Conservation (phyloP, 768 basidiomycete genomes). For the Vararia minispora region DNA sequence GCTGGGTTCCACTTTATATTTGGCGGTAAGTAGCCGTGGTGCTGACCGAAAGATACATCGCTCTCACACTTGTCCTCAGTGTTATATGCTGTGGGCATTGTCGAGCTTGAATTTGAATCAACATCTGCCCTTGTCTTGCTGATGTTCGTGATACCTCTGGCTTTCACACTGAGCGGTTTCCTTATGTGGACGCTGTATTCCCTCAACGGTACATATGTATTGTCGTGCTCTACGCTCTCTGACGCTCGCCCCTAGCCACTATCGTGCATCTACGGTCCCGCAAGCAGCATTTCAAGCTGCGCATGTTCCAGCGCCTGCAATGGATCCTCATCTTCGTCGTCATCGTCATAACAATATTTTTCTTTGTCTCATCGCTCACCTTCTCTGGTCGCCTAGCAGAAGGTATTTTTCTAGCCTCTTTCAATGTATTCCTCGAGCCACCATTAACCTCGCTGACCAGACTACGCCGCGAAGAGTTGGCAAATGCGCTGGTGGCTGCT, state of each 20-base stretch:
- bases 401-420: slow-evolving; percentile 35
- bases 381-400: slow-evolving; percentile 88
- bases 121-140: slow-evolving; percentile 78
- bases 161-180: slow-evolving; percentile 92
- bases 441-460: slow-evolving; percentile 26
- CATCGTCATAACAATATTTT: slow-evolving; percentile 76
- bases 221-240: background rate
- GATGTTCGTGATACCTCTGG: slow-evolving; percentile 87
- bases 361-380: slow-evolving; percentile 83
- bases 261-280: slow-evolving; percentile 77
- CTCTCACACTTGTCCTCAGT: slow-evolving; percentile 31
- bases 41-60: background rate
- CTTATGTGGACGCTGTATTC: slow-evolving; percentile 93
- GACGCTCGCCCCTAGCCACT: slow-evolving; percentile 54
- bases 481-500: slow-evolving; percentile 89
- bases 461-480: slow-evolving; percentile 91
- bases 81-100: slow-evolving; percentile 89
- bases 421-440: background rate
- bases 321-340: slow-evolving; percentile 78
- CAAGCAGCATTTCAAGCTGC: slow-evolving; percentile 77
- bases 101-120: slow-evolving; percentile 84
- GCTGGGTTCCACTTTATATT: slow-evolving; percentile 86
- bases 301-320: slow-evolving; percentile 83
- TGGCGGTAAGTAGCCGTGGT: slow-evolving; percentile 55
- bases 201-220: slow-evolving; percentile 50